Percentiles rank a stretch among this genome's conserved stretches.
These are phyloP conservation scores for Ceratopteris richardii DNA, from an alignment of 75 land plant genomes.

Conservation along the genomic window DNA sequence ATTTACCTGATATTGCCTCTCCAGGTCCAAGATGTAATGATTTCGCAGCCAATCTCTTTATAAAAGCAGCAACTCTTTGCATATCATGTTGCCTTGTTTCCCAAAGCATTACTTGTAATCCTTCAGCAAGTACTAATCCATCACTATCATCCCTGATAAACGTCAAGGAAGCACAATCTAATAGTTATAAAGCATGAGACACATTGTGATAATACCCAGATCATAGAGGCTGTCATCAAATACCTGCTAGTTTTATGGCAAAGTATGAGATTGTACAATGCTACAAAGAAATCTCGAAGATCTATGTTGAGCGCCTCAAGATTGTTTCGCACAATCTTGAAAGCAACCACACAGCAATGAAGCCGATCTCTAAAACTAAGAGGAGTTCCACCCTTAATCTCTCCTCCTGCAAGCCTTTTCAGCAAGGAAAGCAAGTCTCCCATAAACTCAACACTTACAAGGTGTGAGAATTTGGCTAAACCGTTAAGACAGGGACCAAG, in stretches of 20 bases:
- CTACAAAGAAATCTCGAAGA: conserved; percentile 80
- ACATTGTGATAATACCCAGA: neutral
- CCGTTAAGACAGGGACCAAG: conserved; percentile 82
- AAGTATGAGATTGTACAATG: conserved; percentile 79
- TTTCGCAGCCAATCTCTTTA: conserved; percentile 78
- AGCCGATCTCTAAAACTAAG: conserved; percentile 74
- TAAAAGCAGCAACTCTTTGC: conserved; percentile 96
- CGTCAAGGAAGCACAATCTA: no score
- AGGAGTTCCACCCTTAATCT: conserved; percentile 6
- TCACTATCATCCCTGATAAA: conserved; percentile 46
- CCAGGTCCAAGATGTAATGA: conserved; percentile 76
- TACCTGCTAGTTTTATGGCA: conserved; percentile 78
- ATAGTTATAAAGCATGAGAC: neutral
- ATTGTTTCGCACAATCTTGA: conserved; percentile 81
- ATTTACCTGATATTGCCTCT: conserved; percentile 87
- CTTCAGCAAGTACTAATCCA: conserved; percentile 65
- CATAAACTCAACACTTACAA: conserved; percentile 89
- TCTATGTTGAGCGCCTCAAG: conserved; percentile 95
- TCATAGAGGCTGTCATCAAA: neutral
- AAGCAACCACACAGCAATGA: conserved; percentile 89
- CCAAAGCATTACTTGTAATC: conserved; percentile 86
- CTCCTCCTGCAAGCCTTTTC: conserved; percentile 53
- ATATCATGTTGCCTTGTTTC: conserved; percentile 92
- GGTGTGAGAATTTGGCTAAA: conserved; percentile 81
- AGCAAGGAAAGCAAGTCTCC: conserved; percentile 67